Base-by-base conservation (phyloP, 768 basidiomycete species). In the Fibroporia radiculosa region DNA sequence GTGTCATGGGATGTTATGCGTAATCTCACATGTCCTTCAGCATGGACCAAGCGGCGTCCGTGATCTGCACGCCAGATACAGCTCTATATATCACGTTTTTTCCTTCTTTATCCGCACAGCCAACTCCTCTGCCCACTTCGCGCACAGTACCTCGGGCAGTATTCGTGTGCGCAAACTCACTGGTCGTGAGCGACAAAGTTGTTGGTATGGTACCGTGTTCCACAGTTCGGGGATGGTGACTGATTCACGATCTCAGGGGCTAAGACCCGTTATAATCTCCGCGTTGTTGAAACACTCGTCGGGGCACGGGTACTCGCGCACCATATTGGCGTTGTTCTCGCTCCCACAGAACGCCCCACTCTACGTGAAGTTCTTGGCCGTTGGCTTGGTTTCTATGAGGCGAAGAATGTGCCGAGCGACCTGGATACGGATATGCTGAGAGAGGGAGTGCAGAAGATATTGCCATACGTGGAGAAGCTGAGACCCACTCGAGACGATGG, bases 1-100 rank as follows among this genome's bases (percentile, higher is more conserved):
- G 6, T 44, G n/a, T 5, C 32, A 23, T 35, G 4, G 20, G 28
- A 12, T 28, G n/a, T 18, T 10, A 22, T n/a, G n/a, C n/a, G n/a
- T n/a, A n/a, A n/a, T n/a, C n/a, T 6, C 16, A 29, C 18, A 18
- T 29, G n/a, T n/a, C 6, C 37, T n/a, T 6, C 39, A 85, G 88
- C 20, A 87, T 93, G 84, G 92, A 95, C 61, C 90, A 93, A 71
- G 84, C 90, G 1, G 88, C 90, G 0, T 91, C 87, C 0, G 82
- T 91, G 28, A 82, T 93, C 52, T 84, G 79, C 13, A 69, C 74
- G 20, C 70, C 84, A 0, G 73, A 75, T 18, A 78, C 83, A 6
- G 82, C 88, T 0, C 73, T 89, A 25, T 85, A 85, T 58, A 82
- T 92, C 52, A 74, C 81, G 18, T 95, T 93, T 72, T 84, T 79